phyloP scores from a whole-genome alignment of 768 basidiomycete genomes.

The Tylopilus sp. region DNA sequence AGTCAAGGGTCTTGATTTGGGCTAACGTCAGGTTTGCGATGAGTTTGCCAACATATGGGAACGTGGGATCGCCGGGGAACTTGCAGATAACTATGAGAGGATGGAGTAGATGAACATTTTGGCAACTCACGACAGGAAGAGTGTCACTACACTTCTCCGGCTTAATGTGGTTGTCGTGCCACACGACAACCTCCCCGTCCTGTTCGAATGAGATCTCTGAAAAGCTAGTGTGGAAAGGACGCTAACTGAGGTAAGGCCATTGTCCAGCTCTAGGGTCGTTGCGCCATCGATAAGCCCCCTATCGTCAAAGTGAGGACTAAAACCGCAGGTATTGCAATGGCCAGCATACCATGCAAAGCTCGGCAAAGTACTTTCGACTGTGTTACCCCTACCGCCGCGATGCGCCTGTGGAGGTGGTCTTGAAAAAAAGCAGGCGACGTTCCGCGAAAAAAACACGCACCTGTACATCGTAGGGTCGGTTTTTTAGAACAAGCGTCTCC shows the following conservation, averaged over 20 bases:
- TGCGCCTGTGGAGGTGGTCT: constrained; percentile 47
- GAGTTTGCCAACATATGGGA: constrained; percentile 74
- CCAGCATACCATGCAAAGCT: constrained; percentile 67
- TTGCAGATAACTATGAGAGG: constrained; percentile 23
- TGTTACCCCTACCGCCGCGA: constrained; percentile 73
- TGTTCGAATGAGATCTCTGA: constrained; percentile 25
- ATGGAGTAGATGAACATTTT: not conserved
- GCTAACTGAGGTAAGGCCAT: constrained; percentile 66
- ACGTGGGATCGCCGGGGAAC: constrained; percentile 56
- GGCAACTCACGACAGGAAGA: constrained; percentile 48
- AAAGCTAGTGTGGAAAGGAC: not conserved
- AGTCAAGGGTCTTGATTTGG: constrained; percentile 78
- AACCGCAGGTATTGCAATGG: constrained; percentile 9
- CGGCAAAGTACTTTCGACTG: constrained; percentile 68
- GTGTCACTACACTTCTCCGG: constrained; percentile 70
- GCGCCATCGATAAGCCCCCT: constrained; percentile 77
- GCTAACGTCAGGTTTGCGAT: constrained; percentile 76
- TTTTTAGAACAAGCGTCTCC: constrained; percentile 18
- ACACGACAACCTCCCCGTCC: constrained; percentile 77
- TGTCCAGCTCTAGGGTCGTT: constrained; percentile 75
- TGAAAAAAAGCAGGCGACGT: constrained; percentile 6
- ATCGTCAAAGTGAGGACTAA: constrained; percentile 5
- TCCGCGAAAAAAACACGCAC: constrained; percentile 24
- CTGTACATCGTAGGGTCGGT: constrained; percentile 49
- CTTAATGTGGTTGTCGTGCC: constrained; percentile 72